phyloP scores from a whole-genome alignment of 306 rosid species.

The Prunus padus region DNA sequence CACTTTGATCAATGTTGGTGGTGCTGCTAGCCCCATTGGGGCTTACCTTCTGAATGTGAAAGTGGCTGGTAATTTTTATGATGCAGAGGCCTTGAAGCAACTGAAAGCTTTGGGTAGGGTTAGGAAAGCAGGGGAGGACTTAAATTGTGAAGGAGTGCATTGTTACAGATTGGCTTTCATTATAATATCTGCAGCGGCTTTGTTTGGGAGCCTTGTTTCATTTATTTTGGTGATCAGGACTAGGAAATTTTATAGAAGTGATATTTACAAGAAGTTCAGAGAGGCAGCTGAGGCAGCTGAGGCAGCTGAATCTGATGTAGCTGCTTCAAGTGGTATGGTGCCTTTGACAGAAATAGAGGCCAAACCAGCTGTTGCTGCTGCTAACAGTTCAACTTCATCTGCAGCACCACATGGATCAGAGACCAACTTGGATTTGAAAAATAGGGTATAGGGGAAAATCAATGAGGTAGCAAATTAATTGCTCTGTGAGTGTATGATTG shows the following conservation, averaged over 20 bases:
- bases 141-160: conserved; percentile 43
- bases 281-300: conserved; percentile 23
- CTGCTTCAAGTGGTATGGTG: neutral
- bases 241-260: conserved; percentile 50
- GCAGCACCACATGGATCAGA: neutral
- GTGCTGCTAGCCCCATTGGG: conserved; percentile 57
- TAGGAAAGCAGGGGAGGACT: conserved; percentile 41
- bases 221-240: conserved; percentile 57
- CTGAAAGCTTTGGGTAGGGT: conserved; percentile 32
- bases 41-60: conserved; percentile 53
- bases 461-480: neutral
- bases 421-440: neutral
- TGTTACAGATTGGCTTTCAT: conserved; percentile 54
- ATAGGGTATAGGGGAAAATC: neutral
- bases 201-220: conserved; percentile 48
- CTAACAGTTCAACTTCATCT: neutral
- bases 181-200: conserved; percentile 44
- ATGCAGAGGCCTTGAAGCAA: conserved; percentile 55
- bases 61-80: conserved; percentile 58
- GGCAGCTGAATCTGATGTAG: conserved; percentile 18
- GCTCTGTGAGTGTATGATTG: neutral
- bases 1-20: conserved; percentile 50
- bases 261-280: conserved; percentile 53
- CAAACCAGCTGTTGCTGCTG: neutral
- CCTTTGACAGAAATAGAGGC: conserved; percentile 9